A percentile compares a stretch with the other conserved stretches of the same genome.
Evolutionary conservation across 1,139 yeast genomes (phyloP).

Genomic region (Yamadazyma kanchanaburiensis): DNA sequence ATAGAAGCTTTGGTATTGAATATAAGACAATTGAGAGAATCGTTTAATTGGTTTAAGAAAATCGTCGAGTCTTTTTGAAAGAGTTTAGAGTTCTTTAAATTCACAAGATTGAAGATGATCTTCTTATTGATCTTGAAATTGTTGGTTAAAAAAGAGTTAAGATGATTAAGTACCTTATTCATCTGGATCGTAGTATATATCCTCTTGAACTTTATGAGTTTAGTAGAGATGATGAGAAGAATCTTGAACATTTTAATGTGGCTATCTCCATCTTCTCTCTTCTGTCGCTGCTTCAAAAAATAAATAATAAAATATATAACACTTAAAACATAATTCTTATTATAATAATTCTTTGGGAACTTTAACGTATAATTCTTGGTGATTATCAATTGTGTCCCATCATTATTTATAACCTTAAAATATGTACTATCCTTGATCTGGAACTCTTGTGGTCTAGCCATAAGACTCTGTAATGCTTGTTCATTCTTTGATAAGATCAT

Average conservation of each 20-base stretch:
- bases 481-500: slow-evolving; percentile 45
- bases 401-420: slow-evolving; percentile 12
- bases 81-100: slow-evolving; percentile 30
- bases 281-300: slow-evolving; percentile 19
- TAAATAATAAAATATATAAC: slow-evolving; percentile 22
- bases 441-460: slow-evolving; percentile 17
- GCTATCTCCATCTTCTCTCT: slow-evolving; percentile 1
- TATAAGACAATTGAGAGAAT: slow-evolving; percentile 21
- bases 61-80: slow-evolving; percentile 11
- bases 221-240: slow-evolving; percentile 29
- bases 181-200: slow-evolving; percentile 22
- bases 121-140: slow-evolving; percentile 39
- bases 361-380: slow-evolving; percentile 9
- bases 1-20: slow-evolving; percentile 28
- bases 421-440: slow-evolving; percentile 6
- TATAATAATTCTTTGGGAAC: slow-evolving; percentile 12
- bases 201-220: slow-evolving; percentile 26
- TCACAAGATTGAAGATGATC: slow-evolving; percentile 29
- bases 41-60: slow-evolving; percentile 6
- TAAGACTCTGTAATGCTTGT: slow-evolving; percentile 10
- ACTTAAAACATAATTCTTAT: slow-evolving; percentile 13
- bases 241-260: slow-evolving; percentile 23
- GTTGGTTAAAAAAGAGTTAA: slow-evolving; percentile 29
- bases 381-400: slow-evolving; percentile 19
- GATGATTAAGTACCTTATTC: slow-evolving; percentile 19